Conservation (phyloP, 2,329 filamentous ascomycete genomes). For the Beauveria bassiana region DNA sequence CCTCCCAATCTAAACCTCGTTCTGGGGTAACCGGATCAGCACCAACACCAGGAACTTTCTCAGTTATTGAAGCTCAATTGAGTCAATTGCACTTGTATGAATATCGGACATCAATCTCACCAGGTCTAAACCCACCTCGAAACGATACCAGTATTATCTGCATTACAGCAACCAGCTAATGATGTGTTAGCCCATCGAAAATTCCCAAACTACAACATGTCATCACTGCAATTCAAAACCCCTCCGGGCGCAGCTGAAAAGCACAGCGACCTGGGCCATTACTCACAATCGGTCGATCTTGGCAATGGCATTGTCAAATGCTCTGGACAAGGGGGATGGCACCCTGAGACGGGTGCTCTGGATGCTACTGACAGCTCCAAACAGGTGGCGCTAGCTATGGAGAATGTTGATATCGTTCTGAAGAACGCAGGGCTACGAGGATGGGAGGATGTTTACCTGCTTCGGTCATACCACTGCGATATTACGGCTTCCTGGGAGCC, state of each 20-base stretch:
- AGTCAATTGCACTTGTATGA: too few relatives aligned
- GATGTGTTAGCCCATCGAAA: too few relatives aligned
- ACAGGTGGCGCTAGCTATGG: slow-evolving; percentile 12
- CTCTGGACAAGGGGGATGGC: slow-evolving; percentile 19
- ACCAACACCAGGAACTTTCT: too few relatives aligned
- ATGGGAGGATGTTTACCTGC: slow-evolving; percentile 22
- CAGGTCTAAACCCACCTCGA: too few relatives aligned
- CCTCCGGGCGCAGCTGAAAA: neutral
- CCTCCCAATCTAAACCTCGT: too few relatives aligned
- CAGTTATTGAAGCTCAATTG: too few relatives aligned
- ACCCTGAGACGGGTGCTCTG: slow-evolving; percentile 14
- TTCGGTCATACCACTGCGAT: slow-evolving; percentile 19
- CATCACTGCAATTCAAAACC: neutral
- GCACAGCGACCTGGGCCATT: slow-evolving; percentile 11
- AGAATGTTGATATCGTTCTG: slow-evolving; percentile 20
- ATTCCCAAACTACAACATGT: neutral
- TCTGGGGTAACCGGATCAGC: too few relatives aligned
- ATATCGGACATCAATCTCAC: too few relatives aligned
- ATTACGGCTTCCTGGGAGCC: slow-evolving; percentile 13
- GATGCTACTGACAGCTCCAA: slow-evolving; percentile 9
- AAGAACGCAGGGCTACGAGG: slow-evolving; percentile 17
- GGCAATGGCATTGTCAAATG: slow-evolving; percentile 18
- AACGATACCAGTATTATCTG: too few relatives aligned
- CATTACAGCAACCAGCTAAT: too few relatives aligned
- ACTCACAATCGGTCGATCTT: slow-evolving; percentile 19